Base-by-base conservation (phyloP, 768 basidiomycete genomes). In the Agaricus subrufescens region DNA sequence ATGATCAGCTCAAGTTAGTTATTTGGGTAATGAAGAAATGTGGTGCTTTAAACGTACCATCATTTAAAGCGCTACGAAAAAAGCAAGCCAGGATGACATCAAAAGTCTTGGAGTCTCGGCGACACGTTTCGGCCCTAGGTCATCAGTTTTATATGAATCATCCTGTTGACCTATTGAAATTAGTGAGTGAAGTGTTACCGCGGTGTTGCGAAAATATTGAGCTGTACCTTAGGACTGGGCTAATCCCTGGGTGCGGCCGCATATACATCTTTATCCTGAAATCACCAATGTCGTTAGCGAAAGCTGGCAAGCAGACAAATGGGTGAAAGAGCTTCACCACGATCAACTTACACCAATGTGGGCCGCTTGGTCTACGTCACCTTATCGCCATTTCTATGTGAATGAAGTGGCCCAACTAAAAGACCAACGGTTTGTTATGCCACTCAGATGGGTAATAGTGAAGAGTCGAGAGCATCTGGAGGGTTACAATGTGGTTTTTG, bases 1-100 rank as follows among this genome's bases (percentile, higher is more conserved):
- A 67, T 47, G 66, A 68, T 45, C 71, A 70, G 6, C 31, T 74
- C 10, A 65, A 67, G 45, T 44, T 60, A 11, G 64, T 73, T 39
- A 51, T 73, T 0, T 72, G 69, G 70, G 63, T 64, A 2, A 69
- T 73, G 69, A 53, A 58, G 3, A 63, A 71, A 49, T 66, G 63
- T 40, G 63, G 65, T 6, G 65, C 66, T 44, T 63, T 60, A 9
- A 58, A 70, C 59, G 68, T 73, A 0, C 72, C 71, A 4, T 56
- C 65, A 4, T 68, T 71, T 31, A 51, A 50, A 11, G 60, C 60
- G 1, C 56, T 73, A 0, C 64, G 69, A 2, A 62, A 58, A 27
- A 49, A 51, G 8, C 71, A 74, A 58, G 58, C 19, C 4, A 42
- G 58, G 10, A 46, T 72, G 15, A 58, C 53, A 0, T 42, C 46